These are phyloP conservation scores for Dunaliella sp. DNA, from an alignment of 139 green algal genomes.

Conservation along the genomic window DNA sequence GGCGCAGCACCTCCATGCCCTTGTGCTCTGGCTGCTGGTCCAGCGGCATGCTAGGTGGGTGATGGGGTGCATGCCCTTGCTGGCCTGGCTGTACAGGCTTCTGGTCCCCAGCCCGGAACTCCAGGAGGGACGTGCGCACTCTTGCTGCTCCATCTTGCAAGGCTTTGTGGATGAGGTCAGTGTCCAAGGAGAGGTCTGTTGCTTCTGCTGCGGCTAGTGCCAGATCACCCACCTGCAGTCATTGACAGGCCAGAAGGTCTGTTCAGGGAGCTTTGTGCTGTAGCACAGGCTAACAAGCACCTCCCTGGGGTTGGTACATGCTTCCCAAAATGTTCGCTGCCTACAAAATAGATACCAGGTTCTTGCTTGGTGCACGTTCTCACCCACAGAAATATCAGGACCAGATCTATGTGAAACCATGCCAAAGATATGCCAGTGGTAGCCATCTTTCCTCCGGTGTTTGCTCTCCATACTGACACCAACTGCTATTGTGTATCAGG, in stretches of 20 bases:
- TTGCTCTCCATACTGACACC: too few species aligned
- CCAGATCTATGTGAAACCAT: not conserved
- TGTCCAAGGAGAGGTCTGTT: too few species aligned
- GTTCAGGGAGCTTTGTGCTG: not conserved
- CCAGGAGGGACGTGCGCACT: not conserved
- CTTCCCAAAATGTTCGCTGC: too few species aligned
- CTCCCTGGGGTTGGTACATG: too few species aligned
- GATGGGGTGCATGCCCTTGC: too few species aligned
- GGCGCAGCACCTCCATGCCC: conserved; percentile 9
- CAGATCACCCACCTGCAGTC: not conserved
- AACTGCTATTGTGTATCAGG: too few species aligned
- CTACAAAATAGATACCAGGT: not conserved
- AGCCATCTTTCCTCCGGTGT: too few species aligned
- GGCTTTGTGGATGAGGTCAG: not conserved
- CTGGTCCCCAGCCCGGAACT: conserved; percentile 6
- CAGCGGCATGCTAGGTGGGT: too few species aligned
- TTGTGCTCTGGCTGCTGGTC: not conserved
- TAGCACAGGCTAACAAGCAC: too few species aligned
- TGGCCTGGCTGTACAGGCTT: too few species aligned
- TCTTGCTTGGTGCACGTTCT: not conserved
- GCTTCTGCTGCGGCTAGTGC: not conserved
- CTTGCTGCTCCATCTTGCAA: not conserved
- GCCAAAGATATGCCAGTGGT: not conserved
- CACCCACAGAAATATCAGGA: not conserved
- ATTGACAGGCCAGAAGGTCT: not conserved